A percentile compares a stretch with the other conserved stretches of the same genome.
phyloP scores from a whole-genome alignment of 2,329 filamentous ascomycete genomes.

The Fusarium sp. region DNA sequence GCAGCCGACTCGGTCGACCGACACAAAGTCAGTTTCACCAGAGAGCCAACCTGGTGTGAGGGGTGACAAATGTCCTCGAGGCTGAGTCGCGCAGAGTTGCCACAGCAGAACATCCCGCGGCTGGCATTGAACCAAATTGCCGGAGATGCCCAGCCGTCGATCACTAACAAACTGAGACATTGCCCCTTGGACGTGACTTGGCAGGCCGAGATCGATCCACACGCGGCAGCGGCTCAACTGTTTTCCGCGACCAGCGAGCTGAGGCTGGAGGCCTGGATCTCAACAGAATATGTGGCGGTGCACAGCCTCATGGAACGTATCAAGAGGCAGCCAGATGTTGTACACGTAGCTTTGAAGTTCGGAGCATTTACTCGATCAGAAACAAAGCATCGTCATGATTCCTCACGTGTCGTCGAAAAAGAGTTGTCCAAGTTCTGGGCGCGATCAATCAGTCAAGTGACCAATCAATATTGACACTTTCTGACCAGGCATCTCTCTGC shows the following conservation, averaged over 20 bases:
- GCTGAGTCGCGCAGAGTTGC: conserved; percentile 1
- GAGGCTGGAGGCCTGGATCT: conserved; percentile 2
- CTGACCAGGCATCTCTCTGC: conserved; percentile 24
- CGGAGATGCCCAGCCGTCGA: conserved; percentile 12
- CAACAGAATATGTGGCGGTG: conserved; percentile 4
- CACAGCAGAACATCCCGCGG: neutral
- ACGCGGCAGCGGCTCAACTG: neutral
- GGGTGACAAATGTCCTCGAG: conserved; percentile 30
- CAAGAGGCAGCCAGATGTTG: neutral
- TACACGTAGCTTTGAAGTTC: neutral
- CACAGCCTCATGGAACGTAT: conserved; percentile 3
- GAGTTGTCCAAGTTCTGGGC: conserved; percentile 27
- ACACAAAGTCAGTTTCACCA: conserved; percentile 14
- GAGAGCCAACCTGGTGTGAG: conserved; percentile 28
- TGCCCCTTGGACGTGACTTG: conserved; percentile 15
- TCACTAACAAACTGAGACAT: conserved; percentile 16
- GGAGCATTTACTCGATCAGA: neutral
- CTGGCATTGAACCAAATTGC: neutral
- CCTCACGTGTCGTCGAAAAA: conserved; percentile 31
- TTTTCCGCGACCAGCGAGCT: neutral
- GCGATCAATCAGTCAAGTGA: conserved; percentile 3
- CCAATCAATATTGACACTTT: conserved; percentile 22
- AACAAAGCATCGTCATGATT: neutral
- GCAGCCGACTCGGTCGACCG: neutral
- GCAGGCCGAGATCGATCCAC: conserved; percentile 21